These are phyloP conservation scores for Xerocomellus dryophilus DNA, from an alignment of 768 basidiomycete genomes.

Conservation along the genomic window DNA sequence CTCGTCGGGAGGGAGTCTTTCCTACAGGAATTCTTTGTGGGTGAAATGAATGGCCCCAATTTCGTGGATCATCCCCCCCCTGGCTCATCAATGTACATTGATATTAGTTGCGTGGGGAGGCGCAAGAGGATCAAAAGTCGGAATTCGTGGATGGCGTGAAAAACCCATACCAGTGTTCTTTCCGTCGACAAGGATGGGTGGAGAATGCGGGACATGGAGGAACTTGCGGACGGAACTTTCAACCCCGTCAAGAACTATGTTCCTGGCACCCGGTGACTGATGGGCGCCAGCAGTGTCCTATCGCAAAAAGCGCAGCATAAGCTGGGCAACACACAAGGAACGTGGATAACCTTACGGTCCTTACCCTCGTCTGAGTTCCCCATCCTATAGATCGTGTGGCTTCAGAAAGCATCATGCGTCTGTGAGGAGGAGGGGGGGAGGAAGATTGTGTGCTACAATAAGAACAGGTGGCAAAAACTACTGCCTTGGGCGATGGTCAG, in stretches of 20 bases:
- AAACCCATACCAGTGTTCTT: not conserved
- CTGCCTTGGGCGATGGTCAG: constrained; percentile 14
- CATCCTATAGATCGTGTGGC: not conserved
- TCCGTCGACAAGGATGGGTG: not conserved
- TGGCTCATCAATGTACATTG: not conserved
- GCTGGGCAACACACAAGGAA: not conserved
- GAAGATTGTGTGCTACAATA: constrained; percentile 17
- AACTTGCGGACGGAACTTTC: not conserved
- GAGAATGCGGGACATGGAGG: not conserved
- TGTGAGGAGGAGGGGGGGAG: not conserved
- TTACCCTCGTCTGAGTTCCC: constrained; percentile 5
- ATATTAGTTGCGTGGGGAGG: not conserved
- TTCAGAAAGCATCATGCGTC: constrained; percentile 10
- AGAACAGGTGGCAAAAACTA: constrained; percentile 6
- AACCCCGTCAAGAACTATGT: not conserved
- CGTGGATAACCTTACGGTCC: constrained; percentile 2
- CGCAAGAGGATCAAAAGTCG: not conserved
- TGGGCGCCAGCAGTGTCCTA: not conserved
- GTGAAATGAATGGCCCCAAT: not conserved
- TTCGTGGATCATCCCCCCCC: not conserved
- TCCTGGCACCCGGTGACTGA: not conserved
- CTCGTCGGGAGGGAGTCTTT: not conserved
- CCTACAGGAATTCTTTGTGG: not conserved
- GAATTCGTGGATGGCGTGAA: not conserved
- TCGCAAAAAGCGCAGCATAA: not conserved